These are phyloP conservation scores for Fusarium graminum DNA, from an alignment of 2,329 filamentous ascomycete genomes.

Conservation along the genomic window DNA sequence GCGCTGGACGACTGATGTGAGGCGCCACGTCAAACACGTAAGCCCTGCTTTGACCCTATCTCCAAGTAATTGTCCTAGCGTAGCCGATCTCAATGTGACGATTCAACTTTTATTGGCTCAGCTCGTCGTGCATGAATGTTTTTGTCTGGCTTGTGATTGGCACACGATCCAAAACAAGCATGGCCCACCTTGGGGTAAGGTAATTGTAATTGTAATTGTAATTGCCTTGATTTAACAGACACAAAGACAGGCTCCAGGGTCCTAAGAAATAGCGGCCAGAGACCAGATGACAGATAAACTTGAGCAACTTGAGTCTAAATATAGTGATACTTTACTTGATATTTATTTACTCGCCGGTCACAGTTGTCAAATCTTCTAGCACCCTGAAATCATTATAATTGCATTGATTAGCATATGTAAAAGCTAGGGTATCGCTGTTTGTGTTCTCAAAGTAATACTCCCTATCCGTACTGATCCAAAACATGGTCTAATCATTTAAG, in stretches of 20 bases:
- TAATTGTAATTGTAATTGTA: too few species aligned
- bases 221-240: not conserved
- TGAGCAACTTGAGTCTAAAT: too few species aligned
- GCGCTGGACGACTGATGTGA: not conserved
- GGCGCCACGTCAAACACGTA: constrained; percentile 43
- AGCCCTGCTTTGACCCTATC: constrained; percentile 40
- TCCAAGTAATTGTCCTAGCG: constrained; percentile 32
- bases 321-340: too few species aligned
- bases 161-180: constrained; percentile 15
- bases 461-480: not conserved
- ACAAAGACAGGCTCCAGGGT: too few species aligned
- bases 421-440: not conserved
- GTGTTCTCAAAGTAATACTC: not conserved
- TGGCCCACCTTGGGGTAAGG: not conserved
- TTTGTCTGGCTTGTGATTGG: constrained; percentile 9
- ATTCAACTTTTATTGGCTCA: constrained; percentile 34
- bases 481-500: too few species aligned
- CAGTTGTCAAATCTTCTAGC: too few species aligned
- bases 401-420: not conserved
- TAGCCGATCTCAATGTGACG: constrained; percentile 30
- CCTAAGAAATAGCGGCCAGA: too few species aligned
- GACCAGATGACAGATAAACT: too few species aligned
- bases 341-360: too few species aligned
- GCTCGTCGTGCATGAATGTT: constrained; percentile 25
- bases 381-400: too few species aligned